Base-by-base conservation (phyloP, 768 basidiomycete genomes). In the Lactifluus hygrophoroides region DNA sequence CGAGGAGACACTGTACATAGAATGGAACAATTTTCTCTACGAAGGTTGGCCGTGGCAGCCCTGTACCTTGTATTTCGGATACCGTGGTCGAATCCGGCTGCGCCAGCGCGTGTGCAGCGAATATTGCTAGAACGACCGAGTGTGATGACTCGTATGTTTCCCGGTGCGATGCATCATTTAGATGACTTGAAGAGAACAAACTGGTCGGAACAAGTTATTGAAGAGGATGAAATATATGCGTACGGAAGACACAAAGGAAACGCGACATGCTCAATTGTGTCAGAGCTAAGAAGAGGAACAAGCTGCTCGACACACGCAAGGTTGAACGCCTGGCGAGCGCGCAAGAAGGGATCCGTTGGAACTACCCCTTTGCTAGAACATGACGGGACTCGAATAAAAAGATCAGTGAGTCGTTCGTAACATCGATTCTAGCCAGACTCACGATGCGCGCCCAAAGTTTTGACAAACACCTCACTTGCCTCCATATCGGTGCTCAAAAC, bases 91-190 rank as follows among this genome's bases (percentile, higher is more conserved):
- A 50, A 38, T 48, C 40, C 8, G 51, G 37, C 52, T 68, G 56
- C 8, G 54, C 62, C 25, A 80, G 76, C 0, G 82, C 80, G 64
- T 80, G 77, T 28, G 81, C 76, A 10, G 86, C 79, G 66, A 91
- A 85, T 40, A 90, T 75, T 4, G 90, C 78, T 14, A 94, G 74
- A 35, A 94, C 72, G 27, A 89, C 88, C 9, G 91, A 93, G 68
- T 94, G 92, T 1, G 90, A 83, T 0, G 89, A 86, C 69, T 94
- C 91, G 65, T 83, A 94, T n/a, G 82, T 82, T 62, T 92, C 87
- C 34, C 86, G 82, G 62, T 88, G 75, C 14, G 55, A 56, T 1
- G 82, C 64, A 56, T 84, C 77, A 53, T 73, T 76, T 28, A 91
- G 74, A 67, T 86, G 79, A 17, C 89, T 90, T 42, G 44, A 27